These are phyloP conservation scores for Talaromyces sp. DNA, from an alignment of 2,329 filamentous ascomycete genomes.

Conservation along the genomic window DNA sequence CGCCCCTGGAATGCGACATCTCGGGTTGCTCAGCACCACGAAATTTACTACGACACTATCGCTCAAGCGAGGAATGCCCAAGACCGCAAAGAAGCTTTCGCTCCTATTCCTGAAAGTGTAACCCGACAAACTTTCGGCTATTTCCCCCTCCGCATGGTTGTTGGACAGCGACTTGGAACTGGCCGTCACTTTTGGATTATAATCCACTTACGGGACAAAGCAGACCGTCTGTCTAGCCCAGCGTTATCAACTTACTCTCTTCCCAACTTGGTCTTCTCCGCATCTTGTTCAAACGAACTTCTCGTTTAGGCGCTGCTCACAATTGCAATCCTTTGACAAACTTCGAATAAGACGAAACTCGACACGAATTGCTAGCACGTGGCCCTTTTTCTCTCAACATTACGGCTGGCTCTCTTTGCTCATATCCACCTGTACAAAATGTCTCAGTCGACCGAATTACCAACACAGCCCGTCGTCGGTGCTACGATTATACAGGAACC, in stretches of 20 bases:
- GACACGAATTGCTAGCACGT: neutral
- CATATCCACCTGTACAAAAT: neutral
- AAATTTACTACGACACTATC: neutral
- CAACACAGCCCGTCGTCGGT: constrained; percentile 13
- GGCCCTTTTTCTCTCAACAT: neutral
- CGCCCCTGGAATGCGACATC: constrained; percentile 5
- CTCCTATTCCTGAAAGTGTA: neutral
- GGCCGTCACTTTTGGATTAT: neutral
- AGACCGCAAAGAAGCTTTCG: constrained; percentile 5
- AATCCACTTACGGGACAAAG: neutral
- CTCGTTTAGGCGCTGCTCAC: neutral
- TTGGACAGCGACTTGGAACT: neutral
- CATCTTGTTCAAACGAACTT: neutral
- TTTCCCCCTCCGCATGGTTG: neutral
- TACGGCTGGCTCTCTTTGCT: neutral
- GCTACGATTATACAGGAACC: constrained; percentile 9
- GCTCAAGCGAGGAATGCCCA: neutral
- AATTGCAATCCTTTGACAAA: neutral
- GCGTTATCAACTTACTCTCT: neutral
- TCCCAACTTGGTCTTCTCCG: neutral
- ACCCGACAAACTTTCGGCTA: neutral
- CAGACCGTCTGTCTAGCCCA: neutral
- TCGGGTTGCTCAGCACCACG: constrained; percentile 1
- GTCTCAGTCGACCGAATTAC: constrained; percentile 12
- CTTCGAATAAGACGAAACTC: neutral